These are phyloP conservation scores for Xerocomus spinulosus DNA, from an alignment of 768 basidiomycete genomes.

Conservation along the genomic window DNA sequence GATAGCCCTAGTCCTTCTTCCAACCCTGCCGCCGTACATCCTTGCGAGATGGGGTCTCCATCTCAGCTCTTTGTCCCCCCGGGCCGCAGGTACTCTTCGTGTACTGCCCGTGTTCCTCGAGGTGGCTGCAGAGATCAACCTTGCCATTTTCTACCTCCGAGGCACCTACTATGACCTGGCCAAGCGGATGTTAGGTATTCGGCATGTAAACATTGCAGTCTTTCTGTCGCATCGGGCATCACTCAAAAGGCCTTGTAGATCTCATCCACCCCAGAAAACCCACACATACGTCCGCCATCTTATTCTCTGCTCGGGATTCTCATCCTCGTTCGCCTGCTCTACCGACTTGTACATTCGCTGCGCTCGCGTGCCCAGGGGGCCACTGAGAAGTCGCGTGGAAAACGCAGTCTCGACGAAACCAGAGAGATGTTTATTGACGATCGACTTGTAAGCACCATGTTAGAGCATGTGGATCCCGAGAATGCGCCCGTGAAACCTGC, in stretches of 20 bases:
- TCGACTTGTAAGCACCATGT: conserved; percentile 52
- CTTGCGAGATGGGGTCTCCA: conserved; percentile 47
- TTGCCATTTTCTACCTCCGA: conserved; percentile 74
- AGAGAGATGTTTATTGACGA: conserved; percentile 53
- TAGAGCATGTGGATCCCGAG: conserved; percentile 50
- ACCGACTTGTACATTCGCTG: conserved; percentile 52
- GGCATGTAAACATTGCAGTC: conserved; percentile 47
- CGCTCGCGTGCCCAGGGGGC: conserved; percentile 28
- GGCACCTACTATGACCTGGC: conserved; percentile 76
- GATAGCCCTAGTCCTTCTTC: conserved; percentile 56
- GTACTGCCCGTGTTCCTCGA: conserved; percentile 51
- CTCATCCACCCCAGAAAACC: conserved; percentile 68
- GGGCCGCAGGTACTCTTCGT: conserved; percentile 29
- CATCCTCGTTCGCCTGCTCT: conserved; percentile 56
- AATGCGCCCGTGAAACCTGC: conserved; percentile 51
- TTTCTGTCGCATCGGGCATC: background rate
- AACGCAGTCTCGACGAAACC: conserved; percentile 26
- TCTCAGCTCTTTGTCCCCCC: conserved; percentile 32
- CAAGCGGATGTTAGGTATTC: conserved; percentile 62
- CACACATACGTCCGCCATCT: conserved; percentile 71
- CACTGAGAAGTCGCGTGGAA: conserved; percentile 32
- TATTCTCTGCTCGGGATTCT: conserved; percentile 83
- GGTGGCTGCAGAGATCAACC: conserved; percentile 61
- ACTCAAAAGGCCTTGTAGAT: conserved; percentile 42
- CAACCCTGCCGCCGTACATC: conserved; percentile 60